phyloP scores from a whole-genome alignment of 2,329 filamentous ascomycete genomes.

The Capronia epimyces region DNA sequence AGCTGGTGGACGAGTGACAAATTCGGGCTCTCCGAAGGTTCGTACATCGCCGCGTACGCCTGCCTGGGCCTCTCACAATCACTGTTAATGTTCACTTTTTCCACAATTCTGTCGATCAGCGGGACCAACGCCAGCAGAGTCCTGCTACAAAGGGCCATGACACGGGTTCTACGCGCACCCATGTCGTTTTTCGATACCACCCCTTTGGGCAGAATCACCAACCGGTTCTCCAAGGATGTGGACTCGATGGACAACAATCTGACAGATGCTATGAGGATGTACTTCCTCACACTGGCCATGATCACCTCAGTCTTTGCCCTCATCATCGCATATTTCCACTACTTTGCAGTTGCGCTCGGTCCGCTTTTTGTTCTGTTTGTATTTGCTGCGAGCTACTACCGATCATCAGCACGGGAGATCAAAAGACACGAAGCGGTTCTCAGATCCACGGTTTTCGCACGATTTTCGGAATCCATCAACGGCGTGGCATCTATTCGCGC shows the following conservation, averaged over 20 bases:
- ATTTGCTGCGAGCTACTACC: slow-evolving; percentile 79
- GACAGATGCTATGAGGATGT: slow-evolving; percentile 86
- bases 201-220: slow-evolving; percentile 88
- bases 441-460: slow-evolving; percentile 80
- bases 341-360: slow-evolving; percentile 66
- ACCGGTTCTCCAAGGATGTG: slow-evolving; percentile 91
- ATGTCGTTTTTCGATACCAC: slow-evolving; percentile 97
- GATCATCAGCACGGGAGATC: slow-evolving; percentile 83
- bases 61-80: slow-evolving; percentile 67
- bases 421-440: slow-evolving; percentile 91
- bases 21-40: slow-evolving; percentile 60
- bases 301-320: slow-evolving; percentile 78
- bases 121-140: slow-evolving; percentile 76
- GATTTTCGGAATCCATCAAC: slow-evolving; percentile 81
- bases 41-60: slow-evolving; percentile 67
- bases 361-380: slow-evolving; percentile 72
- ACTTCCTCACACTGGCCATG: slow-evolving; percentile 76
- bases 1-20: slow-evolving; percentile 87
- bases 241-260: slow-evolving; percentile 95
- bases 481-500: slow-evolving; percentile 82
- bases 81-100: slow-evolving; percentile 72
- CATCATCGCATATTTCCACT: slow-evolving; percentile 93
- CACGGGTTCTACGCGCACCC: slow-evolving; percentile 62
- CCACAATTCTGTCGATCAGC: slow-evolving; percentile 68
- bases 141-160: slow-evolving; percentile 76